A percentile compares a stretch with the other conserved stretches of the same genome.
Evolutionary conservation across 2,329 filamentous ascomycete genomes (phyloP).

Genomic region (Esteya vermicola): DNA sequence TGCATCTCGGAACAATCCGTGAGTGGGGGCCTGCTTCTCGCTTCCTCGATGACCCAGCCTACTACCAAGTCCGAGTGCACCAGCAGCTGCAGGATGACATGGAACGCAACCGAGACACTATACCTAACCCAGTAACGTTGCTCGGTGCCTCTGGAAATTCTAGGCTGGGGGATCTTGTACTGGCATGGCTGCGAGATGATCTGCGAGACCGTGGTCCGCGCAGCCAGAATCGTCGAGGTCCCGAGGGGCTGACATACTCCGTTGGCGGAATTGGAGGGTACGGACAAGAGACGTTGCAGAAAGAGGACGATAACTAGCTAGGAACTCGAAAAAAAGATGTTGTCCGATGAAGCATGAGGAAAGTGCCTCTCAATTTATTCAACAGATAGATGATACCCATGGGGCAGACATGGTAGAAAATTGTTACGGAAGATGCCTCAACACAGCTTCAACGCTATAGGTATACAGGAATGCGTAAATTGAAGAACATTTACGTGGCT

Average conservation of each 20-base stretch:
- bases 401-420: background rate
- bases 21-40: conserved; percentile 65
- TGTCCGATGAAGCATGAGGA: background rate
- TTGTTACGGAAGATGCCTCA: background rate
- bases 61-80: conserved; percentile 6
- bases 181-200: conserved; percentile 77
- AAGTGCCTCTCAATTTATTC: background rate
- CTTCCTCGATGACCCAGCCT: conserved; percentile 35
- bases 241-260: conserved; percentile 51
- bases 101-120: background rate
- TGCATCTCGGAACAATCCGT: conserved; percentile 79
- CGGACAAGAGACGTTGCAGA: conserved; percentile 28
- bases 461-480: background rate
- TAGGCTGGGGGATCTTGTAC: conserved; percentile 70
- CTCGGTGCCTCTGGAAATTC: conserved; percentile 52
- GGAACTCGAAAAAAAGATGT: too few species aligned
- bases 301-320: conserved; percentile 3
- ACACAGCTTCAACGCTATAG: background rate
- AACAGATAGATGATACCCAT: background rate
- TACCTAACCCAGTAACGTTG: background rate
- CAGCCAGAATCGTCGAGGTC: conserved; percentile 36
- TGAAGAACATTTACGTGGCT: too few species aligned
- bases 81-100: background rate
- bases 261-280: conserved; percentile 41
- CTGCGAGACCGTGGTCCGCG: conserved; percentile 65